These are phyloP conservation scores for Tremellales sp. DNA, from an alignment of 1,284 basidiomycete genomes.

Conservation along the genomic window DNA sequence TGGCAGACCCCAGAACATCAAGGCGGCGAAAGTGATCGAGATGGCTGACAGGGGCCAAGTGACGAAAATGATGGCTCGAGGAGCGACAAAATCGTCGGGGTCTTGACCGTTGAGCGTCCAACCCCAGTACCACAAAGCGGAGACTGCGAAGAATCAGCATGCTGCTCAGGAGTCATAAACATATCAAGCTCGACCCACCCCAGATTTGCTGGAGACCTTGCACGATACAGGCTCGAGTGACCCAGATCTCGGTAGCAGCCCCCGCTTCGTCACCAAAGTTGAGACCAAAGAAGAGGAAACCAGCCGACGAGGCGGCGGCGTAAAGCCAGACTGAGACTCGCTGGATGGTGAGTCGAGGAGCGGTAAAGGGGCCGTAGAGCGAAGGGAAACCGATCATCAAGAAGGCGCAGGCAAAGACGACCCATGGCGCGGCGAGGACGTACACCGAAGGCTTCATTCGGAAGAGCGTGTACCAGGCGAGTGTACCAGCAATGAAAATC, in stretches of 20 bases:
- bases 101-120: conserved; percentile 61
- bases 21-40: conserved; percentile 69
- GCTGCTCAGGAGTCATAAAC: neutral
- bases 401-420: conserved; percentile 84
- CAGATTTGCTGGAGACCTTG: conserved; percentile 90
- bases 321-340: conserved; percentile 80
- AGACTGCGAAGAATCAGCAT: conserved; percentile 50
- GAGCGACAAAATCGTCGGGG: conserved; percentile 38
- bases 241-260: conserved; percentile 88
- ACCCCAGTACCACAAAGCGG: conserved; percentile 92
- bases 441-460: conserved; percentile 80
- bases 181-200: conserved; percentile 47
- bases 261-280: conserved; percentile 96
- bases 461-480: conserved; percentile 87
- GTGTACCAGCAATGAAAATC: conserved; percentile 75
- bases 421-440: conserved; percentile 77
- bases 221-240: conserved; percentile 78
- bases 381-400: conserved; percentile 84
- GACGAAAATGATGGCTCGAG: conserved; percentile 58
- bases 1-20: conserved; percentile 78
- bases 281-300: conserved; percentile 86
- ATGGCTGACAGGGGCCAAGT: conserved; percentile 76
- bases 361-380: conserved; percentile 59
- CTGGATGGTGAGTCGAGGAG: conserved; percentile 62
- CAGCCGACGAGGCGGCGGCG: conserved; percentile 79